Percentiles rank a stretch among this genome's conserved stretches.
Evolutionary conservation across 148 eudicot genomes (phyloP).

Genomic region (Vaccinium myrtillus): DNA sequence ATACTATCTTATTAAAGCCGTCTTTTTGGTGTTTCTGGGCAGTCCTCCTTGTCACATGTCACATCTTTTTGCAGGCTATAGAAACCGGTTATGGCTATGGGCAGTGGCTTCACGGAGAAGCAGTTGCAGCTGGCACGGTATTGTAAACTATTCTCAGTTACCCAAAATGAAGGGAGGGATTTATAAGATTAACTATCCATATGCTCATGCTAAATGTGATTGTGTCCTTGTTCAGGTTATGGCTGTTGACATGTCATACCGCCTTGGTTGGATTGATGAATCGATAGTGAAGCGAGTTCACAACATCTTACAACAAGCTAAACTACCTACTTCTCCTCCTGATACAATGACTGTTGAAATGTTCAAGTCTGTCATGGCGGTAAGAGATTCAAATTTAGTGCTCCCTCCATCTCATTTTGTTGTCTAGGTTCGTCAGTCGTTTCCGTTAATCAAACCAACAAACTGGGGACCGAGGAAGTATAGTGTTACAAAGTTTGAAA

Average conservation of each 20-base stretch:
- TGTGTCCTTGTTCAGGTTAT: conserved; percentile 55
- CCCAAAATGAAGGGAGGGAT: not conserved
- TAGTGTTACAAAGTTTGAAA: not conserved
- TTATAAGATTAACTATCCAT: not conserved
- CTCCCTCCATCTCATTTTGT: not conserved
- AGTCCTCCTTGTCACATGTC: too few relatives aligned
- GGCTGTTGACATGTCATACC: conserved; percentile 95
- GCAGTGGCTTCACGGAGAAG: conserved; percentile 97
- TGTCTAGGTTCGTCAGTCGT: too few relatives aligned
- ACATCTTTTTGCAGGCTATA: conserved; percentile 57
- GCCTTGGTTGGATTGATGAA: conserved; percentile 98
- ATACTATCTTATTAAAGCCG: not conserved
- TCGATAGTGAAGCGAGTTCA: conserved; percentile 64
- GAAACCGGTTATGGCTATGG: conserved; percentile 95
- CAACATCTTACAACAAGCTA: conserved; percentile 62
- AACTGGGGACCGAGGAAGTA: not conserved
- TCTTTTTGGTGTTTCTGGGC: not conserved
- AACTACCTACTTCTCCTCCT: conserved; percentile 75
- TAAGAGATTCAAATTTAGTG: conserved; percentile 31
- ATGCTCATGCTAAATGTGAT: not conserved
- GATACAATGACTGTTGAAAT: conserved; percentile 83
- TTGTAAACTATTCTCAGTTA: not conserved
- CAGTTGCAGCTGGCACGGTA: conserved; percentile 98
- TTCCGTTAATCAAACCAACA: too few relatives aligned
- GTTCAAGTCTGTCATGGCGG: conserved; percentile 98